A percentile compares a stretch with the other conserved stretches of the same genome.
These are phyloP conservation scores for Fusarium cyanostomum DNA, from an alignment of 2,329 filamentous ascomycete species.

Conservation along the genomic window DNA sequence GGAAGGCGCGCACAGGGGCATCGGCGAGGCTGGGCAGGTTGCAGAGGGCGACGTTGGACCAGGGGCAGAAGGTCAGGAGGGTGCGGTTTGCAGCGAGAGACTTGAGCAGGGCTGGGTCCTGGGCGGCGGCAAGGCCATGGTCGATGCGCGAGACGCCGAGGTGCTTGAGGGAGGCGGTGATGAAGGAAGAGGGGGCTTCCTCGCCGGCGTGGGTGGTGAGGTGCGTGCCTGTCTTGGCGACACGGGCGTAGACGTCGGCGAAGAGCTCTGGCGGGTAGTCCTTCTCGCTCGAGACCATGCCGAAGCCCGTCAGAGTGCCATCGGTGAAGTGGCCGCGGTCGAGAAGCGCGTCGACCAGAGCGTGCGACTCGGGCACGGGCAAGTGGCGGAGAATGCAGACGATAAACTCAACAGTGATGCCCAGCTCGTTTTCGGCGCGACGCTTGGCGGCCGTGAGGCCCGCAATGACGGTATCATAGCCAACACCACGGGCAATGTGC, in stretches of 20 bases:
- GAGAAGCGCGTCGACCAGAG: constrained; percentile 44
- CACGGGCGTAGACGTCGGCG: constrained; percentile 63
- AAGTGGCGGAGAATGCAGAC: constrained; percentile 79
- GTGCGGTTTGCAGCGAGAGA: constrained; percentile 66
- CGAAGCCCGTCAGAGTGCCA: constrained; percentile 69
- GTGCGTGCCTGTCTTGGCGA: constrained; percentile 60
- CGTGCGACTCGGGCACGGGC: constrained; percentile 65
- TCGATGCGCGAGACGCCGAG: constrained; percentile 75
- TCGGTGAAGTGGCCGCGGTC: constrained; percentile 56
- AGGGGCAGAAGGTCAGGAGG: constrained; percentile 76
- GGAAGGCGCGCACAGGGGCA: constrained; percentile 68
- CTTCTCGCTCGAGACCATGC: constrained; percentile 72
- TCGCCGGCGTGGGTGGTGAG: constrained; percentile 82
- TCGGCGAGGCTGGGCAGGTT: constrained; percentile 41
- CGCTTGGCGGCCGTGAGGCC: constrained; percentile 70
- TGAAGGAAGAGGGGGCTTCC: constrained; percentile 75
- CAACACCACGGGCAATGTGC: constrained; percentile 70
- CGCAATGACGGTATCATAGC: constrained; percentile 69
- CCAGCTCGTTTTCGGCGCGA: constrained; percentile 68
- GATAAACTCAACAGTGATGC: constrained; percentile 72
- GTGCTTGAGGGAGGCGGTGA: constrained; percentile 68
- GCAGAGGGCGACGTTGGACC: constrained; percentile 69
- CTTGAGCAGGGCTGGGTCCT: constrained; percentile 67
- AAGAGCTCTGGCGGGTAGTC: constrained; percentile 68
- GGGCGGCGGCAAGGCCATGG: constrained; percentile 73